Conservation (phyloP, 2,329 filamentous ascomycete species). For the Daldinia sp. region DNA sequence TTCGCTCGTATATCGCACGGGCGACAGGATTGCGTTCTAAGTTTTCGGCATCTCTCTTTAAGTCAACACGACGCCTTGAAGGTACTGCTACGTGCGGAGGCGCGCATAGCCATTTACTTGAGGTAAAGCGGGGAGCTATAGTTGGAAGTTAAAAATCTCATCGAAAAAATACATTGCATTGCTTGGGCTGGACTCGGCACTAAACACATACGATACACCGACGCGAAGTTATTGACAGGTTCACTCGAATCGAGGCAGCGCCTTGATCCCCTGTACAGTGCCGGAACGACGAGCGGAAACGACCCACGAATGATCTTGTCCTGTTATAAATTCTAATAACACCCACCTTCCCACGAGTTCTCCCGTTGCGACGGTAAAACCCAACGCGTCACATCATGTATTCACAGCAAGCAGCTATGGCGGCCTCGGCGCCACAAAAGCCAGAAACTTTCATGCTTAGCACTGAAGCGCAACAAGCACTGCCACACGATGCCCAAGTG, state of each 20-base stretch:
- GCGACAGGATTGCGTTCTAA: constrained; percentile 40
- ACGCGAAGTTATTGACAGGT: background rate
- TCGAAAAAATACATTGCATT: constrained; percentile 20
- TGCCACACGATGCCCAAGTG: constrained; percentile 96
- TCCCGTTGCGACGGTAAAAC: background rate
- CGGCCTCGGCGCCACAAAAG: constrained; percentile 82
- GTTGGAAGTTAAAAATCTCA: constrained; percentile 9
- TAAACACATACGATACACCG: constrained; percentile 30
- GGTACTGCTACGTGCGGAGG: constrained; percentile 50
- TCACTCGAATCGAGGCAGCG: constrained; percentile 43
- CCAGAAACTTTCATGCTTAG: constrained; percentile 99
- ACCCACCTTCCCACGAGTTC: background rate
- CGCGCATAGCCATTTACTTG: constrained; percentile 58
- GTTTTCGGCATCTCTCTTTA: constrained; percentile 50
- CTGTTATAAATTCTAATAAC: constrained; percentile 33
- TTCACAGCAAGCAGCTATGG: constrained; percentile 87
- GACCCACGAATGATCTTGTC: constrained; percentile 41
- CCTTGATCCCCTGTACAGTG: constrained; percentile 38
- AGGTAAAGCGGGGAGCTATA: constrained; percentile 58
- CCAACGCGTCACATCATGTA: constrained; percentile 69
- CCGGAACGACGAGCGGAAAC: constrained; percentile 36
- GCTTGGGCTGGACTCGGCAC: constrained; percentile 62
- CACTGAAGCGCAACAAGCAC: constrained; percentile 93
- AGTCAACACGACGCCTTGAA: constrained; percentile 54
- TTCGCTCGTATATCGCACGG: constrained; percentile 44